Evolutionary conservation across 768 basidiomycete genomes (phyloP).

Genomic region (Boletus rubropictus): DNA sequence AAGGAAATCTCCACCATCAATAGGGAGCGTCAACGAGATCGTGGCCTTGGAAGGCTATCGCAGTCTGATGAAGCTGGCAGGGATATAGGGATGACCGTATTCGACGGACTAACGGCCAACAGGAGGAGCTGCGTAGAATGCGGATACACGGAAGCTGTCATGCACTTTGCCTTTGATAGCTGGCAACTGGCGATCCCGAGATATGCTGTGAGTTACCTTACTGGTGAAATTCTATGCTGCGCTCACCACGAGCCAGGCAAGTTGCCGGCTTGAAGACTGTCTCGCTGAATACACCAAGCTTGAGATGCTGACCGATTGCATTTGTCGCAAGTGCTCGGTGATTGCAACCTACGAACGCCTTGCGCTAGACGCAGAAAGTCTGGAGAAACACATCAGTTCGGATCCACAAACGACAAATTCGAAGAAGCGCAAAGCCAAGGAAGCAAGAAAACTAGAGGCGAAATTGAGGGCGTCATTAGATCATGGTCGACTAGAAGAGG

Average conservation of each 20-base stretch:
- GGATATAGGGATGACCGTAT: constrained; percentile 62
- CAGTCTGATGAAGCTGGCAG: constrained; percentile 19
- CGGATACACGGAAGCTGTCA: constrained; percentile 91
- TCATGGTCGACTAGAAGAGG: constrained; percentile 76
- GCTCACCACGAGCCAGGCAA: constrained; percentile 37
- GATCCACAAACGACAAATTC: constrained; percentile 51
- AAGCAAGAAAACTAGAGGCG: constrained; percentile 59
- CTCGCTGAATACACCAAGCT: constrained; percentile 84
- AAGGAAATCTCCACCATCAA: constrained; percentile 74
- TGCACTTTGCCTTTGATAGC: constrained; percentile 85
- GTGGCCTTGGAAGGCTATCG: constrained; percentile 60
- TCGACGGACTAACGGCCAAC: constrained; percentile 89
- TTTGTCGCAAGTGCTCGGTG: constrained; percentile 88
- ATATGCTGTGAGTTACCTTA: constrained; percentile 44
- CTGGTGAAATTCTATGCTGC: not conserved
- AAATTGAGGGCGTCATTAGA: constrained; percentile 60
- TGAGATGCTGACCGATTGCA: constrained; percentile 85
- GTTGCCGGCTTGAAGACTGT: constrained; percentile 73
- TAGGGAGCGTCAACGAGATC: constrained; percentile 62
- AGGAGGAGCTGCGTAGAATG: constrained; percentile 82
- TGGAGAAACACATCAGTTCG: constrained; percentile 36
- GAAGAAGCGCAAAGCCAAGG: constrained; percentile 70
- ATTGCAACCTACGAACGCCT: constrained; percentile 67
- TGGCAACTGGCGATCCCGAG: constrained; percentile 75
- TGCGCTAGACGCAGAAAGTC: constrained; percentile 51